Evolutionary conservation across 2,329 filamentous ascomycete genomes (phyloP).

Genomic region (Polytolypa hystricis): DNA sequence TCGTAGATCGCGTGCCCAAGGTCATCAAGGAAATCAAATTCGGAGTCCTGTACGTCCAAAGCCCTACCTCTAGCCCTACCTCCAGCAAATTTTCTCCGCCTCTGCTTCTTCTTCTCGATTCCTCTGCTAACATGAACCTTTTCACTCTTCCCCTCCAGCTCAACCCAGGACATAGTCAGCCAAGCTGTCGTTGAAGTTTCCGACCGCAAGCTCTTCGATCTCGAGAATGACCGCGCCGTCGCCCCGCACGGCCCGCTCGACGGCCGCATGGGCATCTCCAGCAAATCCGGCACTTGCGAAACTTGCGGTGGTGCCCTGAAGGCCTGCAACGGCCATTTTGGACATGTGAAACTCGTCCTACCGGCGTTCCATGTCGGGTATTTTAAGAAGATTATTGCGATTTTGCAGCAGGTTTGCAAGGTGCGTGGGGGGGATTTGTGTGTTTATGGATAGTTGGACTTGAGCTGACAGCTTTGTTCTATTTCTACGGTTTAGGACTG

Average conservation of each 20-base stretch:
- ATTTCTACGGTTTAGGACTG: slow-evolving; percentile 54
- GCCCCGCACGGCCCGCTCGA: slow-evolving; percentile 81
- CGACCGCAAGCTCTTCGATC: slow-evolving; percentile 87
- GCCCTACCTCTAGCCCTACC: background rate
- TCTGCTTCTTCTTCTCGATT: slow-evolving; percentile 1
- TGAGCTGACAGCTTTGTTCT: background rate
- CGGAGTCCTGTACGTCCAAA: slow-evolving; percentile 61
- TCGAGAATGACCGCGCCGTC: slow-evolving; percentile 64
- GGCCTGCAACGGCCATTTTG: slow-evolving; percentile 90
- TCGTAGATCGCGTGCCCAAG: slow-evolving; percentile 79
- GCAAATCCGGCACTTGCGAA: slow-evolving; percentile 64
- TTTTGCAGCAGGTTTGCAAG: slow-evolving; percentile 94
- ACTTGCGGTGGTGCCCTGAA: slow-evolving; percentile 76
- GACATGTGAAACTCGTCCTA: slow-evolving; percentile 78
- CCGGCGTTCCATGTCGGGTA: slow-evolving; percentile 96
- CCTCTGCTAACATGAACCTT: slow-evolving; percentile 4
- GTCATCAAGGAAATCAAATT: slow-evolving; percentile 90
- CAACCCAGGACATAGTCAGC: slow-evolving; percentile 87
- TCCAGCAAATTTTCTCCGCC: slow-evolving; percentile 1
- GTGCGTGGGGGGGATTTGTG: slow-evolving; percentile 19
- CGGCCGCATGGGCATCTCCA: slow-evolving; percentile 75
- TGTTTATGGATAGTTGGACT: background rate
- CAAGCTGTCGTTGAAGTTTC: slow-evolving; percentile 91
- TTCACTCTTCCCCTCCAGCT: too few species aligned
- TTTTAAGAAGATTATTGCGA: slow-evolving; percentile 81